Evolutionary conservation across 106 monocot genomes (phyloP).

Genomic region (Dioscorea alata): DNA sequence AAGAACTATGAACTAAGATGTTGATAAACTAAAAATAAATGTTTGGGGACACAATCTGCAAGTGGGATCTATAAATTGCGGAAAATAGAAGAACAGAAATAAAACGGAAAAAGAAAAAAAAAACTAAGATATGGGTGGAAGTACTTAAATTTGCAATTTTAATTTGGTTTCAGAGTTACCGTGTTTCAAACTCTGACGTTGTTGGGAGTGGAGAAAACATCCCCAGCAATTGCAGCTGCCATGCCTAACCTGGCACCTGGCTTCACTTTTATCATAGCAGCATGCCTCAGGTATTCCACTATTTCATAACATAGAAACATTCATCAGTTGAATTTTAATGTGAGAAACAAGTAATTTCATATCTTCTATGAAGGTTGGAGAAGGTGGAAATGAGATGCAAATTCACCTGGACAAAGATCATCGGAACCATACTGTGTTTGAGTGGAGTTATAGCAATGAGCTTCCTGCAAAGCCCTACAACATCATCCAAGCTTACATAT

Average conservation of each 20-base stretch:
- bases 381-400: constrained; percentile 54
- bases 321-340: neutral
- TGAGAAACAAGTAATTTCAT: neutral
- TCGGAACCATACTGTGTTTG: constrained; percentile 70
- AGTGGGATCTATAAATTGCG: no score
- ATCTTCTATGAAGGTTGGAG: constrained; percentile 36
- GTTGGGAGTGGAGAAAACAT: constrained; percentile 46
- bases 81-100: no score
- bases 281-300: constrained; percentile 32
- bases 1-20: neutral
- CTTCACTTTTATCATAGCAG: constrained; percentile 56
- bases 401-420: constrained; percentile 51
- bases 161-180: constrained; percentile 11
- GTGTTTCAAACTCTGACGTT: constrained; percentile 41
- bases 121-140: neutral
- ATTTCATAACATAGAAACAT: neutral
- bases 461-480: constrained; percentile 45
- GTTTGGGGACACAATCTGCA: no score
- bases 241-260: constrained; percentile 67
- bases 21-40: no score
- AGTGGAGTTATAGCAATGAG: constrained; percentile 55
- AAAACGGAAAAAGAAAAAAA: no score
- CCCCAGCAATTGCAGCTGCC: constrained; percentile 58
- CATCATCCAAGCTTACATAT: neutral
- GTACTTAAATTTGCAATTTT: neutral